phyloP scores from a whole-genome alignment of 1,284 basidiomycete species.

The Leccinum griseonigrum region DNA sequence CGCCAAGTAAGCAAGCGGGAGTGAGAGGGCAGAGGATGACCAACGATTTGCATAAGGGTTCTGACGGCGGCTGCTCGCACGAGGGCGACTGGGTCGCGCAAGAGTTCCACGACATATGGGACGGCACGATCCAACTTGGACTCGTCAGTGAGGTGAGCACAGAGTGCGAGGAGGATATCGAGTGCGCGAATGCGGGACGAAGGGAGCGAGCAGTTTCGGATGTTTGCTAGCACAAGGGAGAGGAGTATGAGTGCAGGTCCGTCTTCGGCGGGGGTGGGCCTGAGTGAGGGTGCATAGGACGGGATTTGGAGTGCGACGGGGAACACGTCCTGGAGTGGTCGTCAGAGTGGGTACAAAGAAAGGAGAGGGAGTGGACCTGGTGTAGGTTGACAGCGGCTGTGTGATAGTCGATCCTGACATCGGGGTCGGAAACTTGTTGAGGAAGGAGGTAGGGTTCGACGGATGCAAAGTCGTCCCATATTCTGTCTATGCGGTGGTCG shows the following conservation, averaged over 20 bases:
- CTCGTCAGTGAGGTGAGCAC: conserved; percentile 87
- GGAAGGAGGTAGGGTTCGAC: conserved; percentile 67
- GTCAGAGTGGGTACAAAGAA: conserved; percentile 1
- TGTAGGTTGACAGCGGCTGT: conserved; percentile 50
- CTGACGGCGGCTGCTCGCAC: conserved; percentile 82
- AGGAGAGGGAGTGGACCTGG: conserved; percentile 44
- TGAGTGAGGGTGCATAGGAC: conserved; percentile 55
- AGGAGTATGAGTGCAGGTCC: conserved; percentile 80
- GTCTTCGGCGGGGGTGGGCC: conserved; percentile 68
- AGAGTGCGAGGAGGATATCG: conserved; percentile 85
- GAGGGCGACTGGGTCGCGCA: conserved; percentile 80
- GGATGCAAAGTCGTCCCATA: conserved; percentile 82
- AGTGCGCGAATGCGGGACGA: conserved; percentile 85
- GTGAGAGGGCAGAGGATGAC: background rate
- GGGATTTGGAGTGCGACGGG: conserved; percentile 76
- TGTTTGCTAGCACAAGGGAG: conserved; percentile 85
- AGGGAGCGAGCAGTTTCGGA: conserved; percentile 86
- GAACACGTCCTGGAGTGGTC: conserved; percentile 58
- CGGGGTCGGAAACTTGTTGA: conserved; percentile 44
- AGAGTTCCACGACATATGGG: conserved; percentile 78
- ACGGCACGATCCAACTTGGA: conserved; percentile 93
- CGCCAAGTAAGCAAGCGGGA: background rate
- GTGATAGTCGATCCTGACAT: conserved; percentile 53
- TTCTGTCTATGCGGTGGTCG: conserved; percentile 70
- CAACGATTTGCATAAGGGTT: conserved; percentile 80